Evolutionary conservation across 192 early-diverging fungal genomes (phyloP), one percentile per base, ranked within the genome.

Genomic region (Backusella australiensis): DNA sequence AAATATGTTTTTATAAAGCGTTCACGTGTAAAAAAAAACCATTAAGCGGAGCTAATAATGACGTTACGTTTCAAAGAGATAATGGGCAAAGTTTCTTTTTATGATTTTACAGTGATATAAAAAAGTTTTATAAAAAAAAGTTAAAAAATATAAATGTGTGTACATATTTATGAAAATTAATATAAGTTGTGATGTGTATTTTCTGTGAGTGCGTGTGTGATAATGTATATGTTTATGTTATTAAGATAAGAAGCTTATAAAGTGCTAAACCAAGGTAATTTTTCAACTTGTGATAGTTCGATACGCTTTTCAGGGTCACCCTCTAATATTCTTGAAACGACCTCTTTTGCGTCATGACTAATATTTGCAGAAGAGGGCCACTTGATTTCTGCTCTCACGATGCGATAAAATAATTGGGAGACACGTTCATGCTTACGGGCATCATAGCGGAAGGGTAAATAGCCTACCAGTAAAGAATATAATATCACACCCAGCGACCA

Each of bases 401-500:
- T 92, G 70, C 85, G 85, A 71, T 89, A 88, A 69, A 92, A 86
- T 72, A 94, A 83, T 23, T 77, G 81, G 23, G 80, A 83, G 26
- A 82, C 85, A 52, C 71, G 75, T 78, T 86, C 85, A 69, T 72
- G 83, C 80, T 83, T 77, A 46, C 81, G 88, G 15, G 81, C 77
- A 39, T 90, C 87, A 78, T 91, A 90, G 66, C 88, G 88, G 76
- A 96, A 96, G 0, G 95, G 95, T 32, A 96, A 76, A 63, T 87
- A 85, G 4, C 91, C 94, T 4, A 91, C 87, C 17, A 96, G 72
- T 59, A 96, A 77, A 23, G 91, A 88, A 77, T 91, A 96, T 19
- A 96, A 83, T 6, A 96, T 87, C 19, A 92, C 89, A 29, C 94
- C 95, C 2, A 95, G 74, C 6, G 93, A 85, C 95, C 95, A 97